Base-by-base conservation (phyloP, 2,329 filamentous ascomycete genomes). In the Aspergillus pseudoglaucus region DNA sequence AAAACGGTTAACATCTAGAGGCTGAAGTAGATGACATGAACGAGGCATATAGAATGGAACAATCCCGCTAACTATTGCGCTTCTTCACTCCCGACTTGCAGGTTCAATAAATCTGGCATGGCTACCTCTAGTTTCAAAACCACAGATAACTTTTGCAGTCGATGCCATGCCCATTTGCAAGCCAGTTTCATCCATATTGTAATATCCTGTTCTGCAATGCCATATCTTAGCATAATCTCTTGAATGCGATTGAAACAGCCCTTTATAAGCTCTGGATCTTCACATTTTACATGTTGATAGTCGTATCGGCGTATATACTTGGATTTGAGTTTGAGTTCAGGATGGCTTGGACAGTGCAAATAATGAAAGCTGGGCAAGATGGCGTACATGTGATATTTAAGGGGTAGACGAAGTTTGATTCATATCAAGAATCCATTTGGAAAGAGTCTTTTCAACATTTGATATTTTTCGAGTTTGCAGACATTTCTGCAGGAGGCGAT, bases 391-490 rank as follows among this genome's bases (percentile, higher is more conserved):
- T 41, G 38, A 41, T 20, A 41, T 41, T 41, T 22, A 41, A 41
- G 38, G 2, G 38, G 18, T 22, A 22, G 20, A 8, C 38, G 18
- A n/a, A 18, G 38, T n/a, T 5, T 14, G 3, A 41, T 41, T 1
- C 20, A 41, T 41, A 22, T 41, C 20, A 4, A 41, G 20, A 41
- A 41, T 41, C 38, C 35, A 39, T 4, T n/a, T 12, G 4, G 2
- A 15, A 9, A 39, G 22, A 5, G 44, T 39, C 22, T 45, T 30
- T 41, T 46, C 37, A 41, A 17, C 12, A 10, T 41, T 22, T 25
- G 44, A 40, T 25, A 46, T 25, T 17, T 46, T 45, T 15, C 22
- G 33, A 14, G 27, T 45, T 45, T 18, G 33, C 18, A 38, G 32
- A 3, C 39, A 17, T 25, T 14, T 9, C n/a, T 14, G 22, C 22